Evolutionary conservation across 768 basidiomycete species (phyloP).

Genomic region (Symmetrospora coprosmae): DNA sequence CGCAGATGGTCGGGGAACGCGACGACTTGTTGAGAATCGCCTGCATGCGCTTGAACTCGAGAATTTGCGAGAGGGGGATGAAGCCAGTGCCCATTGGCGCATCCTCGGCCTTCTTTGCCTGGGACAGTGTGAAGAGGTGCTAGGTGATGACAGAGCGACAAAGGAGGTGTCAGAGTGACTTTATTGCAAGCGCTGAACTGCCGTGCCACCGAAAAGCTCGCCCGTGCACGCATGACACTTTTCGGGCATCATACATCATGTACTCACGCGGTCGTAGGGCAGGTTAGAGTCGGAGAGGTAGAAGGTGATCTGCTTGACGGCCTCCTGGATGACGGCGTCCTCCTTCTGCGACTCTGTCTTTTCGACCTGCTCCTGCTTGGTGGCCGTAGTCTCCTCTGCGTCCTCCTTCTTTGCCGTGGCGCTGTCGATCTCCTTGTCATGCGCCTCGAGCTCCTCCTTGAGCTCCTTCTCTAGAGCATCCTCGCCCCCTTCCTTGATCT

Average conservation of each 20-base stretch:
- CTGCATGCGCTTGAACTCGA: constrained; percentile 88
- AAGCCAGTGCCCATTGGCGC: constrained; percentile 44
- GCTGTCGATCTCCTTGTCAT: not conserved
- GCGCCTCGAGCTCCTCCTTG: not conserved
- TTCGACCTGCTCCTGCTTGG: not conserved
- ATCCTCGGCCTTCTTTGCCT: constrained; percentile 43
- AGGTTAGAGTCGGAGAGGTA: constrained; percentile 95
- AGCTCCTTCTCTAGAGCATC: not conserved
- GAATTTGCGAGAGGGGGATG: constrained; percentile 69
- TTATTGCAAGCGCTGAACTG: no score
- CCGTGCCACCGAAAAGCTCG: not conserved
- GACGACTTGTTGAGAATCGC: constrained; percentile 12
- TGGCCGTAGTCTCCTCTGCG: not conserved
- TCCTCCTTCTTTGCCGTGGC: not conserved
- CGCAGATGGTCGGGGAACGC: constrained; percentile 7
- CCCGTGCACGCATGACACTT: not conserved
- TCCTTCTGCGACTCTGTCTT: not conserved
- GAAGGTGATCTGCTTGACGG: constrained; percentile 49
- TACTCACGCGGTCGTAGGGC: constrained; percentile 60
- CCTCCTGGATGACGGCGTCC: constrained; percentile 14
- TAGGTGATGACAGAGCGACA: no score
- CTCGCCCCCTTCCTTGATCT: not conserved
- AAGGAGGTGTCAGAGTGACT: no score
- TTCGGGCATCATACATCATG: not conserved
- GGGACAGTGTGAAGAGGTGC: constrained; percentile 82